Percentiles rank a stretch among this genome's conserved stretches.
These are phyloP conservation scores for Anthracocystis setariae DNA, from an alignment of 1,284 basidiomycete species.

Conservation along the genomic window DNA sequence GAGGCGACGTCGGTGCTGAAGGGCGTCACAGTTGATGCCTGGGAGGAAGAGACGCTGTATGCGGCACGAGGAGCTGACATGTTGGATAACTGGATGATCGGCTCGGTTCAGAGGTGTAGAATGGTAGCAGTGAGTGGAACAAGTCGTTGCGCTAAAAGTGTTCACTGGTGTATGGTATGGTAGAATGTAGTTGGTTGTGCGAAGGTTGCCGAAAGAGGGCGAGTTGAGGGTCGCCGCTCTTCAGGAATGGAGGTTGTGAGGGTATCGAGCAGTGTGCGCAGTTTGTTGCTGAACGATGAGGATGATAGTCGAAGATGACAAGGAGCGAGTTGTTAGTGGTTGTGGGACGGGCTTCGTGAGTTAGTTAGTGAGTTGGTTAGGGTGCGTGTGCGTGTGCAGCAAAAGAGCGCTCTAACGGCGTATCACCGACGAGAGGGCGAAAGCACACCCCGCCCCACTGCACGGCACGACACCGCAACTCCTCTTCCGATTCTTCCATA, in stretches of 20 bases:
- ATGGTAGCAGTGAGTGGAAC: neutral
- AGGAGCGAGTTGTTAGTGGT: too few relatives aligned
- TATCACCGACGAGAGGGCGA: too few relatives aligned
- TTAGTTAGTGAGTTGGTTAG: too few relatives aligned
- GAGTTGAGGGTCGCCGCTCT: slow-evolving; percentile 12
- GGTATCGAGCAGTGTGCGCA: neutral
- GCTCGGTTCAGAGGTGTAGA: neutral
- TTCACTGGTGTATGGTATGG: neutral
- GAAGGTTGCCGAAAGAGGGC: slow-evolving; percentile 20
- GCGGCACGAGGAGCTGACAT: slow-evolving; percentile 31
- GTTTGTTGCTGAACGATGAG: neutral
- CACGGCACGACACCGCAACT: too few relatives aligned
- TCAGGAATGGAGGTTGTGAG: slow-evolving; percentile 19
- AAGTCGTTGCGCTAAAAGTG: too few relatives aligned
- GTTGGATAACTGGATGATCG: neutral
- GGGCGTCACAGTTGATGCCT: slow-evolving; percentile 47
- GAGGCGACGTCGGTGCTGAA: slow-evolving; percentile 40
- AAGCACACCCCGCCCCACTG: too few relatives aligned
- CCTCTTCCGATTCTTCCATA: too few relatives aligned
- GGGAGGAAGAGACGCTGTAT: slow-evolving; percentile 39
- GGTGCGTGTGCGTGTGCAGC: too few relatives aligned
- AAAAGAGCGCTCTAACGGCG: too few relatives aligned
- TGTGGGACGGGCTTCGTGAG: too few relatives aligned
- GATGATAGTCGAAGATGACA: neutral
- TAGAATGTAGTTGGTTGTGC: slow-evolving; percentile 2